phyloP scores from a whole-genome alignment of 768 basidiomycete species.

The Floccularia luteovirens region DNA sequence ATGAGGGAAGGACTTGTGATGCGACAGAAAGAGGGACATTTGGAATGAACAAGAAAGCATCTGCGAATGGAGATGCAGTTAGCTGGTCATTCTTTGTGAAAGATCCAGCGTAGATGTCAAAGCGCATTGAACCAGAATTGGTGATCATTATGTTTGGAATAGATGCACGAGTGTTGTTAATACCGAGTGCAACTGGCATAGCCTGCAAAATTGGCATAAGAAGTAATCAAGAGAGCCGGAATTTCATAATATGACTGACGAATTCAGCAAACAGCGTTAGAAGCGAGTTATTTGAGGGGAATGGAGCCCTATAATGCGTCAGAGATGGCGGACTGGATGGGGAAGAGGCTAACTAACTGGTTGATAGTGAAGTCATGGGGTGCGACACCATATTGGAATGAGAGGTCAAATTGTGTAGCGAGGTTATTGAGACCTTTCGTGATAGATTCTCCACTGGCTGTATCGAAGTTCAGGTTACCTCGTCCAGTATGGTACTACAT shows the following conservation, averaged over 20 bases:
- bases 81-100: conserved; percentile 82
- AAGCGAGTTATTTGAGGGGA: conserved; percentile 51
- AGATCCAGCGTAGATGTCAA: conserved; percentile 56
- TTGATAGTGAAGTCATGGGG: conserved; percentile 69
- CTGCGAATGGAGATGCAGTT: conserved; percentile 62
- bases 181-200: conserved; percentile 44
- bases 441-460: conserved; percentile 40
- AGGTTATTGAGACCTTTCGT: conserved; percentile 47
- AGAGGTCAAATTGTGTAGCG: conserved; percentile 53
- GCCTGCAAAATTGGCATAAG: conserved; percentile 23
- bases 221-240: not conserved
- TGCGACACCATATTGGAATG: conserved; percentile 57
- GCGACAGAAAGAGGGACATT: conserved; percentile 44
- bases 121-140: conserved; percentile 60
- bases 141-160: conserved; percentile 59
- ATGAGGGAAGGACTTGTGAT: conserved; percentile 38
- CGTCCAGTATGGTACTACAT: conserved; percentile 57
- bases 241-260: conserved; percentile 18
- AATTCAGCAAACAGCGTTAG: conserved; percentile 51
- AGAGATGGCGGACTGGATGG: not conserved
- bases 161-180: conserved; percentile 55
- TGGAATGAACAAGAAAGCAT: conserved; percentile 57
- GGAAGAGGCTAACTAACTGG: conserved; percentile 29
- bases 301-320: conserved; percentile 39
- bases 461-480: conserved; percentile 55